Evolutionary conservation across 163 green algal species (phyloP).

Genomic region (Prototheca cutis): DNA sequence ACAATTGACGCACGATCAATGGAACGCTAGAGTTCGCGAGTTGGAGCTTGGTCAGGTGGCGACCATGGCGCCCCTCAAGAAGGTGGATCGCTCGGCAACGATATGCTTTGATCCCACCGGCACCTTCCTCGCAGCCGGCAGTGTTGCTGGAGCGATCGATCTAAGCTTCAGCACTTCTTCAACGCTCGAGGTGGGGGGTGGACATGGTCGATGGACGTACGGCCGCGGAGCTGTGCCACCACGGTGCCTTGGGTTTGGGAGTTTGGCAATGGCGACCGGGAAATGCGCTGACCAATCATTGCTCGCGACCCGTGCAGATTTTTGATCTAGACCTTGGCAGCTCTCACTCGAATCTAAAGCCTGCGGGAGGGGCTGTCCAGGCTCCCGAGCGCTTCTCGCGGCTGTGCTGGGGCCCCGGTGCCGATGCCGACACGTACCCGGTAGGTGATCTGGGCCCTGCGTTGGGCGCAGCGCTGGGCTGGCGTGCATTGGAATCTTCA

Average conservation of each 20-base stretch:
- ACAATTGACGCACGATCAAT: not conserved
- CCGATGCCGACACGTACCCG: conserved; percentile 22
- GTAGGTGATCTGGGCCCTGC: too few relatives aligned
- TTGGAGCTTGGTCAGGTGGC: not conserved
- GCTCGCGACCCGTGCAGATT: too few relatives aligned
- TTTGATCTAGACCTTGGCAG: conserved; percentile 56
- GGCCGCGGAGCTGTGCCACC: too few relatives aligned
- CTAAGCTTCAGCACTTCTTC: conserved; percentile 75
- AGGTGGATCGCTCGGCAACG: conserved; percentile 57
- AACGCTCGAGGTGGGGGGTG: conserved; percentile 60
- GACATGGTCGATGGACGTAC: too few relatives aligned
- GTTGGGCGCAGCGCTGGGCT: too few relatives aligned
- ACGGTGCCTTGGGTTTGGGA: too few relatives aligned
- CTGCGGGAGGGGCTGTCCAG: conserved; percentile 46
- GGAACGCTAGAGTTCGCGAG: not conserved
- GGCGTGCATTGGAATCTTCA: too few relatives aligned
- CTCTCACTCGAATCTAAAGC: conserved; percentile 24
- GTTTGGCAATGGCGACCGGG: too few relatives aligned
- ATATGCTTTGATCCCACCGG: conserved; percentile 64
- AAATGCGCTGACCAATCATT: too few relatives aligned
- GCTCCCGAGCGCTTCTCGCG: conserved; percentile 79
- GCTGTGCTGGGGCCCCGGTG: conserved; percentile 67
- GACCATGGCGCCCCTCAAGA: conserved; percentile 40
- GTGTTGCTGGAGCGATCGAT: conserved; percentile 84
- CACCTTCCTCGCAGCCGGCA: conserved; percentile 68